A percentile compares a stretch with the other conserved stretches of the same genome.
phyloP scores from a whole-genome alignment of 768 basidiomycete species.

The Pisolithus tinctorius region DNA sequence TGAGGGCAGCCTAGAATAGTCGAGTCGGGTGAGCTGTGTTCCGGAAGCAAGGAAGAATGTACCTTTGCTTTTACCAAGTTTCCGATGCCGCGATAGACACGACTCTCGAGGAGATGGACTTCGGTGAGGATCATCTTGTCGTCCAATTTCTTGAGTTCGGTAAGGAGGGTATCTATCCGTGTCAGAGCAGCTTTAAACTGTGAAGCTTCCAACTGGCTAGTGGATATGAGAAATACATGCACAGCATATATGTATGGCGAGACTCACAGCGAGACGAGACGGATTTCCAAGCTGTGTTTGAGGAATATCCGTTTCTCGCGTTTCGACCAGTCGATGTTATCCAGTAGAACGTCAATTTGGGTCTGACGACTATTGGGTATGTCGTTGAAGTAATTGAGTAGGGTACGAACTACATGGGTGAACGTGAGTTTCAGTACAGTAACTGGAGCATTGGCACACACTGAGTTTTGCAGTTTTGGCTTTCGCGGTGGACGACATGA shows the following conservation, averaged over 20 bases:
- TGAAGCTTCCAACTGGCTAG: slow-evolving; percentile 65
- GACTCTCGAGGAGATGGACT: slow-evolving; percentile 88
- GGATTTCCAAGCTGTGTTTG: slow-evolving; percentile 88
- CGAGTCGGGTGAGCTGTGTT: neutral
- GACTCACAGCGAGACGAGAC: slow-evolving; percentile 67
- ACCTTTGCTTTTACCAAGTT: slow-evolving; percentile 92
- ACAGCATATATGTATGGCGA: neutral
- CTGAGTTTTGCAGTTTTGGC: slow-evolving; percentile 97
- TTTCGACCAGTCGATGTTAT: slow-evolving; percentile 92
- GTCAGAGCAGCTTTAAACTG: slow-evolving; percentile 74
- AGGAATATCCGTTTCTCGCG: slow-evolving; percentile 91
- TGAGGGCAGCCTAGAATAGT: slow-evolving; percentile 63
- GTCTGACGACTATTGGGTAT: slow-evolving; percentile 69
- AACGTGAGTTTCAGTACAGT: neutral
- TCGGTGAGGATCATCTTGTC: slow-evolving; percentile 98
- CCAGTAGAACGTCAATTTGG: slow-evolving; percentile 81
- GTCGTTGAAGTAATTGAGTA: slow-evolving; percentile 81
- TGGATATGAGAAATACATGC: slow-evolving; percentile 2
- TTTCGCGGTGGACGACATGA: slow-evolving; percentile 89
- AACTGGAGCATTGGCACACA: slow-evolving; percentile 21
- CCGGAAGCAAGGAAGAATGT: slow-evolving; percentile 2
- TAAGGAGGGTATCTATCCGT: slow-evolving; percentile 81
- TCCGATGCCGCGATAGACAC: slow-evolving; percentile 83
- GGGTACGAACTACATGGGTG: slow-evolving; percentile 65
- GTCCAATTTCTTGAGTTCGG: slow-evolving; percentile 87